phyloP scores from a whole-genome alignment of 1,284 basidiomycete species.

The Dichomitus squalens region DNA sequence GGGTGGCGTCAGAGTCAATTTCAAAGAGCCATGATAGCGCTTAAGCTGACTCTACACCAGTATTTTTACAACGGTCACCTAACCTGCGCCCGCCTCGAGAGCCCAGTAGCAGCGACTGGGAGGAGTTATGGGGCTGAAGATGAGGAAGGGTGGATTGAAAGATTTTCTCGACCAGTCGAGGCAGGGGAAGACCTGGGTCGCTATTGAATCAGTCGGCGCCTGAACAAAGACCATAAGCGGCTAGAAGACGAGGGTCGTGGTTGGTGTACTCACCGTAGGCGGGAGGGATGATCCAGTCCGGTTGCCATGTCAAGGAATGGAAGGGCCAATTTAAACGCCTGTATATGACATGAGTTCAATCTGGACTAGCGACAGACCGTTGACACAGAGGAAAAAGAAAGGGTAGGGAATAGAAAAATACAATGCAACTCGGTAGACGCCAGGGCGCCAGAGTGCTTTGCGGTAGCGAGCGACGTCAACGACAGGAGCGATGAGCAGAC shows the following conservation, averaged over 20 bases:
- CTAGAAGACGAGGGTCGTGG: not conserved
- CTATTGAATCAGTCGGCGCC: constrained; percentile 5
- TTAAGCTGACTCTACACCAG: not conserved
- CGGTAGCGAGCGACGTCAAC: not conserved
- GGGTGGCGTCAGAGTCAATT: not conserved
- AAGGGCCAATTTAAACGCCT: not conserved
- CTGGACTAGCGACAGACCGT: not conserved
- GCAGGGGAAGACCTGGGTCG: not conserved
- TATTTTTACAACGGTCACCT: not conserved
- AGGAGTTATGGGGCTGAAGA: not conserved
- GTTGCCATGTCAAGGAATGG: not conserved
- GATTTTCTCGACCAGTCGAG: not conserved
- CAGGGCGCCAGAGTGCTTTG: not conserved
- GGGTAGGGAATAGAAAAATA: not conserved
- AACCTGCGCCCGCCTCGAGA: too few species aligned
- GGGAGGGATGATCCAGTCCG: not conserved
- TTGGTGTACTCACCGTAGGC: not conserved
- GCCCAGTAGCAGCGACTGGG: not conserved
- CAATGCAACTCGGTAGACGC: constrained; percentile 5
- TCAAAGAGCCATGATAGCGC: not conserved
- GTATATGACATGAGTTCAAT: not conserved
- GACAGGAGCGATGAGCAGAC: too few species aligned
- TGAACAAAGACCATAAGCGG: constrained; percentile 2
- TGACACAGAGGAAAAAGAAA: not conserved
- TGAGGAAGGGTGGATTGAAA: too few species aligned